A percentile compares a stretch with the other conserved stretches of the same genome.
Conservation (phyloP, 1,139 yeast species). For the Geotrichum phurueaensis region DNA sequence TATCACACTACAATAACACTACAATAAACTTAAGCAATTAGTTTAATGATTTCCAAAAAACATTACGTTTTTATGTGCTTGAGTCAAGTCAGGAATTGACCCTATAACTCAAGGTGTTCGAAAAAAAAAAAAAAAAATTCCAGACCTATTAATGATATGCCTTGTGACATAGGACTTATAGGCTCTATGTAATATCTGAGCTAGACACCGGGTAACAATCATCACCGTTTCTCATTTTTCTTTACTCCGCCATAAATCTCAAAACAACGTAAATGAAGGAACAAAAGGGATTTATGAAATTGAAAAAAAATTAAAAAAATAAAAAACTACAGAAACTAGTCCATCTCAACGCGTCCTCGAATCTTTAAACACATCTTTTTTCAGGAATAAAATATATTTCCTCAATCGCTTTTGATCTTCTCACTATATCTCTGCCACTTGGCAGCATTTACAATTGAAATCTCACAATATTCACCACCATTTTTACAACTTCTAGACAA, state of each 20-base stretch:
- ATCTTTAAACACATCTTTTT: neutral
- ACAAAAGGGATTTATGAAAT: neutral
- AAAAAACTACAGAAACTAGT: neutral
- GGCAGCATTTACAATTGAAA: neutral
- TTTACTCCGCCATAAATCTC: neutral
- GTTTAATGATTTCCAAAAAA: too few species aligned
- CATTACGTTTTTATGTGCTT: neutral
- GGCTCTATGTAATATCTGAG: neutral
- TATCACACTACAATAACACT: too few species aligned
- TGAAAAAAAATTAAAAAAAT: neutral
- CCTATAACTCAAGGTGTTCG: too few species aligned
- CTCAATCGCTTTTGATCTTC: neutral
- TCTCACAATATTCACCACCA: neutral
- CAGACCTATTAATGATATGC: neutral
- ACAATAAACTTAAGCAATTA: too few species aligned
- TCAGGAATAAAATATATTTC: neutral
- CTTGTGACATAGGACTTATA: neutral
- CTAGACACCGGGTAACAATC: neutral
- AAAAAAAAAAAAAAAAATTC: neutral
- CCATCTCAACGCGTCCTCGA: neutral
- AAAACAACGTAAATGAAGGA: neutral
- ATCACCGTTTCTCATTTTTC: neutral
- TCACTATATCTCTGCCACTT: neutral
- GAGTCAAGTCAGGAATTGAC: neutral
- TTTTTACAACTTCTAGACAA: neutral